These are phyloP conservation scores for Scedosporium minutisporum DNA, from an alignment of 2,329 filamentous ascomycete species.

Conservation along the genomic window DNA sequence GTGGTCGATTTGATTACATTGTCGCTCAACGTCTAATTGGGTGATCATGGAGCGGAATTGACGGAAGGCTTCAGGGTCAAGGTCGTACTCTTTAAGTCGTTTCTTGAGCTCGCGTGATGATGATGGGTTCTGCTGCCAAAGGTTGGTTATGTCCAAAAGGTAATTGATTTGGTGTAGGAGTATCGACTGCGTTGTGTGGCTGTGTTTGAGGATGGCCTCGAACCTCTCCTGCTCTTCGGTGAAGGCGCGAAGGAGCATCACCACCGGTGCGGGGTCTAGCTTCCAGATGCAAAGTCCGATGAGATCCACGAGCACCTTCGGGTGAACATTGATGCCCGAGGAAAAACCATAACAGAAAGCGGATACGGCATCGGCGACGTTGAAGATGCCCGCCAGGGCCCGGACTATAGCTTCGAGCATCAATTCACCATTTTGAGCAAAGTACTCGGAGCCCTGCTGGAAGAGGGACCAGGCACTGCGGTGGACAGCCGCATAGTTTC, in stretches of 20 bases:
- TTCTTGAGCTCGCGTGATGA: neutral
- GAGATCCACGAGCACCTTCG: conserved; percentile 23
- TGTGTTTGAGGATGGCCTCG: conserved; percentile 4
- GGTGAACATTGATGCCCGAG: conserved; percentile 22
- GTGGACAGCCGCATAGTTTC: neutral
- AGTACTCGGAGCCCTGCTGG: neutral
- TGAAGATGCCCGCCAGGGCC: conserved; percentile 37
- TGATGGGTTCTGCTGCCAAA: neutral
- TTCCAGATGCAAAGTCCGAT: conserved; percentile 31
- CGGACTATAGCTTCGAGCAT: conserved; percentile 36
- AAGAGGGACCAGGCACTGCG: neutral
- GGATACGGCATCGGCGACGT: conserved; percentile 32
- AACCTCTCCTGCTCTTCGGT: conserved; percentile 3
- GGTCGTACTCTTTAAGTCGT: neutral
- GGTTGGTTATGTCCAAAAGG: conserved; percentile 7
- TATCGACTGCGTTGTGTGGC: conserved; percentile 6
- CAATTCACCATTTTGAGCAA: conserved; percentile 2
- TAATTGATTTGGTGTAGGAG: conserved; percentile 11
- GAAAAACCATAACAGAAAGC: conserved; percentile 31
- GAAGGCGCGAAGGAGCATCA: conserved; percentile 8
- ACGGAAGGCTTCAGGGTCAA: conserved; percentile 6
- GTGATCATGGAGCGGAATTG: neutral
- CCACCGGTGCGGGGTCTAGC: conserved; percentile 21
- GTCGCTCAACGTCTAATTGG: conserved; percentile 3
- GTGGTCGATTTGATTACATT: conserved; percentile 5